Evolutionary conservation across 257 asterid genomes (phyloP).

Genomic region (Jaltomata sinuosa): DNA sequence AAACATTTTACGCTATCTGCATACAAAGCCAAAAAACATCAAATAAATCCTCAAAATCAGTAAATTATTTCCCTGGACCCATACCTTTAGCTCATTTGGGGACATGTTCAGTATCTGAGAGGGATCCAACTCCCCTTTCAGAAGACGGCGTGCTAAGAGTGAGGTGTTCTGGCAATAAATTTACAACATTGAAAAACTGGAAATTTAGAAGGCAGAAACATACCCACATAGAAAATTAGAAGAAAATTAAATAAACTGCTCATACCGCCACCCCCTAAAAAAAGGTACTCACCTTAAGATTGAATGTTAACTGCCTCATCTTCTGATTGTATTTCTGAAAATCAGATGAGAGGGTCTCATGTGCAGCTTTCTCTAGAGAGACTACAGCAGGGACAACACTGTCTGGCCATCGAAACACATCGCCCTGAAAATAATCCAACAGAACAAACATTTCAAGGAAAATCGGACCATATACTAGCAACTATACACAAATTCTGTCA

Average conservation of each 20-base stretch:
- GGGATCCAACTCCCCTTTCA: conserved; percentile 73
- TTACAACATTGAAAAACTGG: conserved; percentile 3
- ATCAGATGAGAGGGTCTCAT: conserved; percentile 43
- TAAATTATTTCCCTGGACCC: background rate
- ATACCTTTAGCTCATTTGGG: conserved; percentile 74
- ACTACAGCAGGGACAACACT: conserved; percentile 46
- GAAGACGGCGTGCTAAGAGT: conserved; percentile 52
- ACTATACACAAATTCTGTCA: background rate
- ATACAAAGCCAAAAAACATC: background rate
- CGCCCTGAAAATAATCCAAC: conserved; percentile 28
- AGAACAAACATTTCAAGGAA: background rate
- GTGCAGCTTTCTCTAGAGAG: conserved; percentile 72
- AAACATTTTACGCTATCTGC: background rate
- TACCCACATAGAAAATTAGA: background rate
- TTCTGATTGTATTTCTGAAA: conserved; percentile 69
- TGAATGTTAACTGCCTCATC: conserved; percentile 60
- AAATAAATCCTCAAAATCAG: background rate
- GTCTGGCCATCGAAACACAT: conserved; percentile 52
- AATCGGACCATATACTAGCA: background rate
- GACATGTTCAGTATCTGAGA: conserved; percentile 58
- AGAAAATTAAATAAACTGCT: background rate
- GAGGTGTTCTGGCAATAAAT: conserved; percentile 34
- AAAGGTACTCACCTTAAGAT: conserved; percentile 49
- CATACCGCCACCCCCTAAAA: background rate
- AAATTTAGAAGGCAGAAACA: background rate